These are phyloP conservation scores for Fraxinus platypoda DNA, from an alignment of 305 asterid species.

Conservation along the genomic window DNA sequence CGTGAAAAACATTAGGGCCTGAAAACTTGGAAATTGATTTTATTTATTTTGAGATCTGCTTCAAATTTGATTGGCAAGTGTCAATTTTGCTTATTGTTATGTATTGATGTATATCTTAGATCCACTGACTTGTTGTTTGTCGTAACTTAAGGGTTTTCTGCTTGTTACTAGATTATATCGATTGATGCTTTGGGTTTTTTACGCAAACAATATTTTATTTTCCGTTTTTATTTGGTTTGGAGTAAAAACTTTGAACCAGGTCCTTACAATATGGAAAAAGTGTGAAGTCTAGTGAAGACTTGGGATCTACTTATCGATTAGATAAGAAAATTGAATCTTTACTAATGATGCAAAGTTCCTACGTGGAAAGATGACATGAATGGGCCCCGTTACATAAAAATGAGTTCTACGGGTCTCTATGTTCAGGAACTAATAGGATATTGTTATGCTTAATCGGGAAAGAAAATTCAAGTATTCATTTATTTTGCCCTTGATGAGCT, in stretches of 20 bases:
- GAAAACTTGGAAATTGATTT: background rate
- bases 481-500: background rate
- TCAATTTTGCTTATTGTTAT: slow-evolving; percentile 11
- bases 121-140: slow-evolving; percentile 18
- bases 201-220: background rate
- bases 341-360: background rate
- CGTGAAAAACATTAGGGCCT: background rate
- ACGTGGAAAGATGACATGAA: background rate
- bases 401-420: background rate
- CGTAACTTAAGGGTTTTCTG: background rate
- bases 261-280: background rate
- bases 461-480: background rate
- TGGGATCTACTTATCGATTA: background rate
- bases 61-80: slow-evolving; percentile 5
- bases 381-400: background rate
- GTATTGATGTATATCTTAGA: slow-evolving; percentile 21
- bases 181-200: background rate
- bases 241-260: background rate
- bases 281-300: background rate
- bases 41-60: slow-evolving; percentile 18
- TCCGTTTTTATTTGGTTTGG: background rate
- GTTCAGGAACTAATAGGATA: background rate
- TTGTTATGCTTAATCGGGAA: background rate
- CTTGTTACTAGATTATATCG: background rate
- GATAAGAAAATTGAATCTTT: background rate